phyloP scores from a whole-genome alignment of 2,329 filamentous ascomycete genomes.

The Clathrospora elynae region DNA sequence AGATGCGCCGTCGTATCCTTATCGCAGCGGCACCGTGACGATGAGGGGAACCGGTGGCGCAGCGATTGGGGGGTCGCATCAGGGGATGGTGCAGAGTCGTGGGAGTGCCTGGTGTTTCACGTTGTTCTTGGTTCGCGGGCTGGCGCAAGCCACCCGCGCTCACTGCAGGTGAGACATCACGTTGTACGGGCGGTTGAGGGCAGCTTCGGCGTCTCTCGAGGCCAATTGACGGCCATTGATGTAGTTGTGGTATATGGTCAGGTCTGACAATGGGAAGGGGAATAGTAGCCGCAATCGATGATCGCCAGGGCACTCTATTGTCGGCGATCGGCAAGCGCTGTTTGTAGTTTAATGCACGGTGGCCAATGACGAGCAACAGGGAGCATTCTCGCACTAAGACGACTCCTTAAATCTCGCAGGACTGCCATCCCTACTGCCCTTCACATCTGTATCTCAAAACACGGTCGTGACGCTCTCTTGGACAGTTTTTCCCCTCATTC shows the following conservation, averaged over 20 bases:
- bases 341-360: slow-evolving; percentile 18
- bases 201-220: slow-evolving; percentile 9
- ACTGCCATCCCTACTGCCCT: slow-evolving; percentile 32
- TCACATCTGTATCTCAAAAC: slow-evolving; percentile 34
- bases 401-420: slow-evolving; percentile 28
- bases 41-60: slow-evolving; percentile 3
- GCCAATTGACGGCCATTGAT: slow-evolving; percentile 7
- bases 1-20: slow-evolving; percentile 6
- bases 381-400: slow-evolving; percentile 23
- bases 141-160: slow-evolving; percentile 15
- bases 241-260: neutral
- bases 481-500: slow-evolving; percentile 17
- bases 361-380: slow-evolving; percentile 15
- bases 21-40: slow-evolving; percentile 10
- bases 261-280: neutral
- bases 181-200: slow-evolving; percentile 15
- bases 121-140: slow-evolving; percentile 12
- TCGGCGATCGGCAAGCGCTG: slow-evolving; percentile 26
- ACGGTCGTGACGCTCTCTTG: slow-evolving; percentile 33
- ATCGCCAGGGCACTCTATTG: slow-evolving; percentile 4
- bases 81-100: slow-evolving; percentile 10
- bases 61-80: slow-evolving; percentile 4
- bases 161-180: slow-evolving; percentile 8
- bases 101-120: slow-evolving; percentile 16
- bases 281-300: slow-evolving; percentile 1